Evolutionary conservation across 2,329 filamentous ascomycete genomes (phyloP).

Genomic region (Colletotrichum siamense): DNA sequence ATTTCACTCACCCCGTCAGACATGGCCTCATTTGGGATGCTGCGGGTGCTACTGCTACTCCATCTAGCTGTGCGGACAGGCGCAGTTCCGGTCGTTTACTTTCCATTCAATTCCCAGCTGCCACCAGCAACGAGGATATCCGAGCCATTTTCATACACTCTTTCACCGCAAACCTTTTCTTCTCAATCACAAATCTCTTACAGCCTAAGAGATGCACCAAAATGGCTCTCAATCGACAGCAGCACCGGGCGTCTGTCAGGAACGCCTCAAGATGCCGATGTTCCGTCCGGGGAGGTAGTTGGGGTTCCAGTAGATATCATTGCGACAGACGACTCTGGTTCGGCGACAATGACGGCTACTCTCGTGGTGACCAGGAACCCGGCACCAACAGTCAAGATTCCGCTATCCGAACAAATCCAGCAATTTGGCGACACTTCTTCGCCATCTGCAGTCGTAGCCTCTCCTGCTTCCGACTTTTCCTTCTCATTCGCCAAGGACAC

Average conservation of each 20-base stretch:
- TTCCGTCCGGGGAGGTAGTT: conserved; percentile 57
- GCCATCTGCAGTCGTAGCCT: conserved; percentile 62
- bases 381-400: conserved; percentile 59
- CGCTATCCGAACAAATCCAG: conserved; percentile 63
- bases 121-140: conserved; percentile 77
- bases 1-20: conserved; percentile 19
- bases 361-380: conserved; percentile 70
- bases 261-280: conserved; percentile 63
- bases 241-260: conserved; percentile 71
- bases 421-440: conserved; percentile 64
- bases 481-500: conserved; percentile 63
- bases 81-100: conserved; percentile 54
- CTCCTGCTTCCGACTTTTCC: conserved; percentile 57
- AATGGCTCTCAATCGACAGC: conserved; percentile 78
- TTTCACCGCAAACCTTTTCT: conserved; percentile 77
- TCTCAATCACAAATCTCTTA: conserved; percentile 69
- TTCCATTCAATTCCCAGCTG: conserved; percentile 85
- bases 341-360: conserved; percentile 68
- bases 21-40: conserved; percentile 34
- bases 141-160: conserved; percentile 71
- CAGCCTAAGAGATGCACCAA: conserved; percentile 67
- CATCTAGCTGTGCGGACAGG: conserved; percentile 33
- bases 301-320: conserved; percentile 68
- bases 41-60: conserved; percentile 32
- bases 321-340: conserved; percentile 71